These are phyloP conservation scores for Staphylotrichum tortipilum DNA, from an alignment of 495 filamentous ascomycete genomes.

Conservation along the genomic window DNA sequence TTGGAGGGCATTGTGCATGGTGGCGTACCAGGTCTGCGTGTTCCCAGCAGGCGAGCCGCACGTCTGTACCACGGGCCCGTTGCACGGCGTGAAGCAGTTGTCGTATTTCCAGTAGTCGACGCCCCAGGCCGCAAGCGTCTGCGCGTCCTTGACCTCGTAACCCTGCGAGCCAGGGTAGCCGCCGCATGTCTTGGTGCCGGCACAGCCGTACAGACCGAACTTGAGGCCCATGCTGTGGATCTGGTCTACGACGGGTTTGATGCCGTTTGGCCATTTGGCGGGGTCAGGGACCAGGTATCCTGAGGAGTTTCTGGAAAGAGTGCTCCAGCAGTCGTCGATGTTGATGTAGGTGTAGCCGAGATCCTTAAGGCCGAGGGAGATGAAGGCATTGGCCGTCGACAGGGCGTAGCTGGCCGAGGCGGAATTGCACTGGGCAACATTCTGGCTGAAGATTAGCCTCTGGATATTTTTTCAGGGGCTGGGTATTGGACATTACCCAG, in stretches of 20 bases:
- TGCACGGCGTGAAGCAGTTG: not conserved
- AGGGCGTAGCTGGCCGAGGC: no score
- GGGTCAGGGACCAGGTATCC: not conserved
- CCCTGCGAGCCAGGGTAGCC: not conserved
- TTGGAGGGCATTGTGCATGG: not conserved
- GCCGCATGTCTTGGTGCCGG: not conserved
- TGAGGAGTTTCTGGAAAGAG: no score
- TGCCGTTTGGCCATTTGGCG: not conserved
- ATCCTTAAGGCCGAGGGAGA: not conserved
- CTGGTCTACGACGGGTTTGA: not conserved
- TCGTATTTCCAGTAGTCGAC: not conserved
- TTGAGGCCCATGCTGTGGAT: not conserved
- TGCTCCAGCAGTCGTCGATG: conserved; percentile 1
- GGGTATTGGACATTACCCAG: no score
- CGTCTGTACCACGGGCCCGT: not conserved
- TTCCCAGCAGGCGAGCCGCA: not conserved
- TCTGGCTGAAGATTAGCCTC: no score
- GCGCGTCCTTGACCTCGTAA: not conserved
- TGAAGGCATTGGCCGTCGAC: not conserved
- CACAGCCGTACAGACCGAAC: not conserved
- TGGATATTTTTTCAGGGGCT: no score
- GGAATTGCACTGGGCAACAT: no score
- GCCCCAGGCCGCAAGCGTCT: not conserved
- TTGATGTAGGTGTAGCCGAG: not conserved
- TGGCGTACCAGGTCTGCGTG: not conserved